Evolutionary conservation across 129 eudicot genomes (phyloP), one percentile per base, ranked within the genome.

Genomic region (Heracleum sosnowskyi): DNA sequence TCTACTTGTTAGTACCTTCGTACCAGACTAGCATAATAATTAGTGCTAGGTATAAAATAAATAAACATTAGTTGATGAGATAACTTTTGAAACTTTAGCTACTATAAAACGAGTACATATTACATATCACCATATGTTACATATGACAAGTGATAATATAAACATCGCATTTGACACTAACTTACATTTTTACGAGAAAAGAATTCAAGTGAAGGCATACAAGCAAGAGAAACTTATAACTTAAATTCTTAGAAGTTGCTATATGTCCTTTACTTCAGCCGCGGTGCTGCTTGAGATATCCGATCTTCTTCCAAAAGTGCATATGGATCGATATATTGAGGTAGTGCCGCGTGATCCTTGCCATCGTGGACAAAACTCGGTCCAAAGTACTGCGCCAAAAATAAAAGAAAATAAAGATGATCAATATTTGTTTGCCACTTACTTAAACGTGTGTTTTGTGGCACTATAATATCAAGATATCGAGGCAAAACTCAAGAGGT

Each of bases 301-400:
- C 90, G 85, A 49, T 91, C 90, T 62, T 91, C 97, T 84, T 91
- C 96, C 29, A 94, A 86, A 77, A 94, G 96, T 39, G 73, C 88
- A 46, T 94, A 94, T 11, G 98, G 98, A 76, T 94, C 97, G 2
- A 91, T 79, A 44, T 94, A 94, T 63, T 81, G 91, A 42, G 98
- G 97, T 49, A 85, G 88, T 66, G 87, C 28, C 18, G 80, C 78
- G 17, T 88, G 87, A 44, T 74, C 77, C 36, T 28, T n/a, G 13
- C 57, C 77, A 16, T 74, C 77, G 41, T 94, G 98, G 63, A 94
- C 84, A 84, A 94, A 94, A 42, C 82, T 63, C 39, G 96, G 89
- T 78, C 98, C 98, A 79, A 94, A 91, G 55, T 90, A 94, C 97
- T 94, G 88, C 83, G 77, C 62, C 28, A 42, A 34, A 39, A 34